A percentile compares a stretch with the other conserved stretches of the same genome.
These are phyloP conservation scores for Glaciozyma martinii DNA, from an alignment of 768 basidiomycete genomes.

Conservation along the genomic window DNA sequence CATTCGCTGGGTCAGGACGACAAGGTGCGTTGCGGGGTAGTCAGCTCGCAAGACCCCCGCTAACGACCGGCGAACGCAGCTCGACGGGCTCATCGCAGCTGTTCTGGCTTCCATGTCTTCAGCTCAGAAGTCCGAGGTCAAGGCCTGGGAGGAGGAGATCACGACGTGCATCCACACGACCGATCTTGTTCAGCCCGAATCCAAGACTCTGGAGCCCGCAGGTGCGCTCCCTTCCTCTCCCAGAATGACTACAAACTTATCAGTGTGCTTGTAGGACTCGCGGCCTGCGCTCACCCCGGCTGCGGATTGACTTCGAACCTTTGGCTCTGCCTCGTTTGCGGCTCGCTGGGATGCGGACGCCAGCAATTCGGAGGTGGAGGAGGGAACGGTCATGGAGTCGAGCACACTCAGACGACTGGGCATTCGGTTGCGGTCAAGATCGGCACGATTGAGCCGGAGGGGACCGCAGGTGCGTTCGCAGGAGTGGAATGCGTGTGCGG, in stretches of 20 bases:
- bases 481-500: not conserved
- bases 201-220: slow-evolving; percentile 46
- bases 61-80: slow-evolving; percentile 29
- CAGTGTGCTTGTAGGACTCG: slow-evolving; percentile 49
- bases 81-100: slow-evolving; percentile 49
- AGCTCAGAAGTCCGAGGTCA: slow-evolving; percentile 83
- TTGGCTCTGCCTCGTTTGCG: slow-evolving; percentile 91
- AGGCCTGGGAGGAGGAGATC: slow-evolving; percentile 97
- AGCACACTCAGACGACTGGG: slow-evolving; percentile 60
- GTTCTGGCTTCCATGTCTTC: slow-evolving; percentile 77
- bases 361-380: slow-evolving; percentile 51
- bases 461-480: slow-evolving; percentile 59
- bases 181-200: slow-evolving; percentile 47
- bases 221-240: slow-evolving; percentile 41
- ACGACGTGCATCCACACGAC: slow-evolving; percentile 71
- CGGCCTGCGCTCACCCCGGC: slow-evolving; percentile 54
- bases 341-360: slow-evolving; percentile 79
- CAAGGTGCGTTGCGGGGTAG: slow-evolving; percentile 18
- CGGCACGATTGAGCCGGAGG: slow-evolving; percentile 93
- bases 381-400: slow-evolving; percentile 83
- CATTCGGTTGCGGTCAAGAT: slow-evolving; percentile 85
- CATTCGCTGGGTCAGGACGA: slow-evolving; percentile 10
- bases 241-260: not conserved
- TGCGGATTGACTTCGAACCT: slow-evolving; percentile 86
- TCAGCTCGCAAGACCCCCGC: slow-evolving; percentile 5